These are phyloP conservation scores for Geotrichum phurueaensis DNA, from an alignment of 1,139 yeast species.

Conservation along the genomic window DNA sequence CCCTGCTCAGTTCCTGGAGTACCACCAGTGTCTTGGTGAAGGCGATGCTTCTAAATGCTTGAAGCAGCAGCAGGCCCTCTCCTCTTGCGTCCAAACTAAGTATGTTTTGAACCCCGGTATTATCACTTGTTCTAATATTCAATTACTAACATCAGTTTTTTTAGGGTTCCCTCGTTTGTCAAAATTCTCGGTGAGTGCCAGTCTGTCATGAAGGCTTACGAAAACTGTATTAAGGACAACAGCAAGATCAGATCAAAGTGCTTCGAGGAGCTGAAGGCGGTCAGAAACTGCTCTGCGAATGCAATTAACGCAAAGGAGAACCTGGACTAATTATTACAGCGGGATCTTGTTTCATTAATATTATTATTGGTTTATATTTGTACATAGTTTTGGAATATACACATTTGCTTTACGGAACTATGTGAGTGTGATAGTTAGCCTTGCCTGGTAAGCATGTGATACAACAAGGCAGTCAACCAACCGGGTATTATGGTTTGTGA, in stretches of 20 bases:
- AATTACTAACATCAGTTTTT: not conserved
- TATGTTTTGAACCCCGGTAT: slow-evolving; percentile 12
- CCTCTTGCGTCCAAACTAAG: slow-evolving; percentile 50
- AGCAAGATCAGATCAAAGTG: slow-evolving; percentile 41
- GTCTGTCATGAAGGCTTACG: slow-evolving; percentile 52
- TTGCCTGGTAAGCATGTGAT: not conserved
- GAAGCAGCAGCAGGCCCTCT: slow-evolving; percentile 46
- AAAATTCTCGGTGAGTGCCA: slow-evolving; percentile 56
- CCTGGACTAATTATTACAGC: not conserved
- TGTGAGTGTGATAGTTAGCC: not conserved
- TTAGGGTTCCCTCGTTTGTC: slow-evolving; percentile 55
- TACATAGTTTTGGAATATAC: not conserved
- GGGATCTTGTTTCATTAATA: not conserved
- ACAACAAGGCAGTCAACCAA: too few species aligned
- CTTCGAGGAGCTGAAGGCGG: slow-evolving; percentile 35
- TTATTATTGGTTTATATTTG: not conserved
- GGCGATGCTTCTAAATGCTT: slow-evolving; percentile 46
- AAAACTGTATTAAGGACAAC: slow-evolving; percentile 48
- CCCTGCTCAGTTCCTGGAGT: slow-evolving; percentile 57
- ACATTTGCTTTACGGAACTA: not conserved
- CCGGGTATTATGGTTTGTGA: too few species aligned
- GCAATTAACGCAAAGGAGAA: slow-evolving; percentile 26
- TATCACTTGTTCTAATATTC: not conserved
- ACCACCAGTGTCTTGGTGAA: slow-evolving; percentile 58
- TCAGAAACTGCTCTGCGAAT: slow-evolving; percentile 37